Conservation (phyloP, 1,284 basidiomycete species). For the Grifola frondosa region DNA sequence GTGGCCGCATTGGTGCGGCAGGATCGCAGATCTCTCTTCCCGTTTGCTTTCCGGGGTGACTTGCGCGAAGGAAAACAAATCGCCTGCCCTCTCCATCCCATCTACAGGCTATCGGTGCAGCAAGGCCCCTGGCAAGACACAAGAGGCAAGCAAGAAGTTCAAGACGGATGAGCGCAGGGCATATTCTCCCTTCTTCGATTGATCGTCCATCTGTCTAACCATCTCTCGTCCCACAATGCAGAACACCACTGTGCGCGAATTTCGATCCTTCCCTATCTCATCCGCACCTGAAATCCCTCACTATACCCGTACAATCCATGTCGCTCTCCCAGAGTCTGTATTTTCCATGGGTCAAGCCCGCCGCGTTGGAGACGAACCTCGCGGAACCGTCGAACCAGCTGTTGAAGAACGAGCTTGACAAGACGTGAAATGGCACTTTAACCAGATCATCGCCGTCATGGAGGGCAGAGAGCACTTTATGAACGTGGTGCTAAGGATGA, state of each 20-base stretch:
- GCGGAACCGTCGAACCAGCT: conserved; percentile 67
- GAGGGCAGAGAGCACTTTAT: conserved; percentile 70
- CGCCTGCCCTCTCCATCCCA: no score
- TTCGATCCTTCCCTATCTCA: conserved; percentile 67
- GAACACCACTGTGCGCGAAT: conserved; percentile 51
- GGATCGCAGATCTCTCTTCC: no score
- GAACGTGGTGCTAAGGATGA: conserved; percentile 46
- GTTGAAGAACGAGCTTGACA: conserved; percentile 51
- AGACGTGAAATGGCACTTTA: conserved; percentile 66
- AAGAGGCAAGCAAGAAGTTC: conserved; percentile 67
- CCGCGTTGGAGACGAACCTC: conserved; percentile 65
- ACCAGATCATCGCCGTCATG: conserved; percentile 62
- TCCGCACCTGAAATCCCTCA: conserved; percentile 37
- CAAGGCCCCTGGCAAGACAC: no score
- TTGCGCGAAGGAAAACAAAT: no score
- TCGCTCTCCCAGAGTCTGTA: conserved; percentile 61
- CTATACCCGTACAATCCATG: conserved; percentile 30
- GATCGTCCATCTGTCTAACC: no score
- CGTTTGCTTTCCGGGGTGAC: no score
- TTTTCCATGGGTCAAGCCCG: conserved; percentile 61
- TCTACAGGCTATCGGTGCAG: no score
- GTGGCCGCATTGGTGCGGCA: no score
- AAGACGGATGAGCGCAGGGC: conserved; percentile 63
- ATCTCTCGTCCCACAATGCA: conserved; percentile 23
- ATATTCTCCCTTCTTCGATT: no score